Percentiles rank a stretch among this genome's conserved stretches.
Evolutionary conservation across 352 stramenopile genomes (phyloP).

Genomic region (Globisporangium spiculum): DNA sequence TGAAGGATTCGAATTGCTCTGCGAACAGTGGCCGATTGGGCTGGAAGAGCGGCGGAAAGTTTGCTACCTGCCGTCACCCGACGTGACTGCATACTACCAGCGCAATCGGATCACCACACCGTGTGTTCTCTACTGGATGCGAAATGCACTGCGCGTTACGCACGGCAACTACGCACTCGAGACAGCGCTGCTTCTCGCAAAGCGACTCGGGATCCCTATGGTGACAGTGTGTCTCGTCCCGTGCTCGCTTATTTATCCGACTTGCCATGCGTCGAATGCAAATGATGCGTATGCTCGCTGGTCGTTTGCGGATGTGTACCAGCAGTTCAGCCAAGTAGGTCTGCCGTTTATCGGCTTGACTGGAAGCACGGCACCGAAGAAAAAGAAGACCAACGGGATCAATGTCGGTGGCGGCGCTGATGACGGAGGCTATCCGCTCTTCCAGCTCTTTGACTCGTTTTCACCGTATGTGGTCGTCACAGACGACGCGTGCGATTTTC

Average conservation of each 20-base stretch:
- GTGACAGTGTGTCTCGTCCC: slow-evolving; percentile 45
- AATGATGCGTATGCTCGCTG: slow-evolving; percentile 57
- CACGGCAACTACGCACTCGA: slow-evolving; percentile 67
- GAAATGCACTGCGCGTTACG: slow-evolving; percentile 49
- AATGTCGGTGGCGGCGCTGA: slow-evolving; percentile 5
- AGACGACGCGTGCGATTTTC: slow-evolving; percentile 33
- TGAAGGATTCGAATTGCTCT: slow-evolving; percentile 24
- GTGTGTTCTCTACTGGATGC: slow-evolving; percentile 74
- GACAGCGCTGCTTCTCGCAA: slow-evolving; percentile 39
- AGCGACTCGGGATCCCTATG: slow-evolving; percentile 41
- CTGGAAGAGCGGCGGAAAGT: slow-evolving; percentile 42
- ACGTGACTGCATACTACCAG: slow-evolving; percentile 10
- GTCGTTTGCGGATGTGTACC: slow-evolving; percentile 47
- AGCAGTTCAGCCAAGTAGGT: slow-evolving; percentile 33
- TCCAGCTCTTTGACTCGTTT: slow-evolving; percentile 39
- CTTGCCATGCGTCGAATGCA: slow-evolving; percentile 48
- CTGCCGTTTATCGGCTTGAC: slow-evolving; percentile 52
- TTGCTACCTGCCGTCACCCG: slow-evolving; percentile 30
- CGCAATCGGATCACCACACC: slow-evolving; percentile 2
- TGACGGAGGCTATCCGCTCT: slow-evolving; percentile 26
- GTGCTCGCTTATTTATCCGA: slow-evolving; percentile 46
- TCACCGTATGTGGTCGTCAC: slow-evolving; percentile 39
- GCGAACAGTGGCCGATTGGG: slow-evolving; percentile 41
- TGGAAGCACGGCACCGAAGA: slow-evolving; percentile 17
- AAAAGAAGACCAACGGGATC: background rate